These are phyloP conservation scores for Saccharum spontaneum DNA, from an alignment of 176 grass and related monocot genomes.

Conservation along the genomic window DNA sequence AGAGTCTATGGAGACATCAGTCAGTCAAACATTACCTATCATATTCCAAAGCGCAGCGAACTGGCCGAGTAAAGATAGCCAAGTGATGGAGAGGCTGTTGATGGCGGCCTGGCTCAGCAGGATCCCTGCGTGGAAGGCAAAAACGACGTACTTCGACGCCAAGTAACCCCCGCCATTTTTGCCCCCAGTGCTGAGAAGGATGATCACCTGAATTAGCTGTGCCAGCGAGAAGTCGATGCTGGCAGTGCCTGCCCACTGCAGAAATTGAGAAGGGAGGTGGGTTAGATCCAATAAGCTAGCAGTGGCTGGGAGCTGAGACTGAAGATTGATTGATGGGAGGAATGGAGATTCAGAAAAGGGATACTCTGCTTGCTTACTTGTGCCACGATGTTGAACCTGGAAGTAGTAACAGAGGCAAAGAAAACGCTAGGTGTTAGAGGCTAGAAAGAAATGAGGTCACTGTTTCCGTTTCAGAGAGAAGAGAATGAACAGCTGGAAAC, in stretches of 20 bases:
- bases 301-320: too few species aligned
- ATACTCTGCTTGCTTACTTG: too few species aligned
- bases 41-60: constrained; percentile 83
- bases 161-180: constrained; percentile 65
- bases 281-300: too few species aligned
- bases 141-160: constrained; percentile 81
- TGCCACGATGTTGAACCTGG: not conserved
- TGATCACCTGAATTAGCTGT: constrained; percentile 85
- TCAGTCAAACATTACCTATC: constrained; percentile 26
- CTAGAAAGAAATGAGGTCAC: too few species aligned
- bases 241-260: constrained; percentile 91
- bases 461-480: too few species aligned
- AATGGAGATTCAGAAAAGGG: too few species aligned
- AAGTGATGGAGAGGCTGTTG: constrained; percentile 78
- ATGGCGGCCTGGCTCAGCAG: constrained; percentile 74
- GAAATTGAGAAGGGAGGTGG: not conserved
- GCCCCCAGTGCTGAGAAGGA: constrained; percentile 78
- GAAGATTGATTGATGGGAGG: too few species aligned
- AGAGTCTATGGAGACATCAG: not conserved
- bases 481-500: too few species aligned
- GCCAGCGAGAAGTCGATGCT: constrained; percentile 88
- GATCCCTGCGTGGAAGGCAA: constrained; percentile 69
- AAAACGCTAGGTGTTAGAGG: not conserved
- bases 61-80: constrained; percentile 82
- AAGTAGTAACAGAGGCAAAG: not conserved